These are phyloP conservation scores for Mortierella sp. DNA, from an alignment of 371 early-diverging fungal species.

Conservation along the genomic window DNA sequence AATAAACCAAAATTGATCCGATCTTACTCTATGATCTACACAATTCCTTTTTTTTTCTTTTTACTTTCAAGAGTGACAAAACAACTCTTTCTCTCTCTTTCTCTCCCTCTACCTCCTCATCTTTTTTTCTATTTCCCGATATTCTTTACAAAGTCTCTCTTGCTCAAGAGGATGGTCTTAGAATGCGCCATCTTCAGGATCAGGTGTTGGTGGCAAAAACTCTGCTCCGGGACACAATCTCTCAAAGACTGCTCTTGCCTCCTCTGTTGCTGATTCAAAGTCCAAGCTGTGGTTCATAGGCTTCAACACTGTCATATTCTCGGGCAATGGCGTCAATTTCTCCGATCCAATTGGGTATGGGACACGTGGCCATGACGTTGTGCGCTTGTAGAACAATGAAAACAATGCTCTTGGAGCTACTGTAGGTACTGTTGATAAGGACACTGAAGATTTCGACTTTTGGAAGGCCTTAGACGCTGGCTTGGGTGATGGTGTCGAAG, in stretches of 20 bases:
- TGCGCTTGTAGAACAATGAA: constrained; percentile 64
- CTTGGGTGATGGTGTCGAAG: constrained; percentile 28
- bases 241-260: constrained; percentile 65
- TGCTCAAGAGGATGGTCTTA: background rate
- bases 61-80: too few relatives aligned
- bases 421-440: constrained; percentile 11
- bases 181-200: constrained; percentile 56
- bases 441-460: constrained; percentile 31
- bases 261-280: constrained; percentile 62
- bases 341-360: constrained; percentile 45
- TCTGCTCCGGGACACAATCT: constrained; percentile 62
- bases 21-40: too few relatives aligned
- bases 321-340: constrained; percentile 57
- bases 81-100: background rate
- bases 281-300: constrained; percentile 60
- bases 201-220: constrained; percentile 69
- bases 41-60: too few relatives aligned
- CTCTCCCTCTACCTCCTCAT: too few relatives aligned
- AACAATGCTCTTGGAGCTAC: constrained; percentile 44
- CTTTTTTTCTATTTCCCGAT: background rate
- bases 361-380: constrained; percentile 50
- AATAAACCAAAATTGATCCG: too few relatives aligned
- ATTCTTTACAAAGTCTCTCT: background rate
- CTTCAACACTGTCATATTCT: constrained; percentile 62
- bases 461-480: constrained; percentile 27